A percentile compares a stretch with the other conserved stretches of the same genome.
Conservation (phyloP, 768 basidiomycete species). For the Lepiota venenata region DNA sequence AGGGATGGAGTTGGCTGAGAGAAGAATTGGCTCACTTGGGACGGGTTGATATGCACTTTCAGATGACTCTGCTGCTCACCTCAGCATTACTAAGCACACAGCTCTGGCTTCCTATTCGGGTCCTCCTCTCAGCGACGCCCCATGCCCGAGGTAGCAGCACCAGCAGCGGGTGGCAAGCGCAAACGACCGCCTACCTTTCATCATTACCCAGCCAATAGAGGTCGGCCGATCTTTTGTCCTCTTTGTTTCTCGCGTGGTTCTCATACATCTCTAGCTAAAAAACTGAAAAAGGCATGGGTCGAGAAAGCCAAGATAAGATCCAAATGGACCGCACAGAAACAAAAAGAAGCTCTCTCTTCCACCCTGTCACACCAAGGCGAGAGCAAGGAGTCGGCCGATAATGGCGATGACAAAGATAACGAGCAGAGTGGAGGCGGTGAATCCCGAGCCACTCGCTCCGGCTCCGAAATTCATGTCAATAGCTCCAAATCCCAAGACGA, state of each 20-base stretch:
- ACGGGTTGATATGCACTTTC: constrained; percentile 19
- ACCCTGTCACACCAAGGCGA: constrained; percentile 16
- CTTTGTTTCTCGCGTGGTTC: constrained; percentile 1
- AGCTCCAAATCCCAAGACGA: neutral
- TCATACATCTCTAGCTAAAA: constrained; percentile 53
- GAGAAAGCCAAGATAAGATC: constrained; percentile 72
- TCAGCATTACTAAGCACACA: constrained; percentile 18
- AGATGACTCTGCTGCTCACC: constrained; percentile 15
- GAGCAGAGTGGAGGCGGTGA: constrained; percentile 11
- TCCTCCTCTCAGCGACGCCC: constrained; percentile 18
- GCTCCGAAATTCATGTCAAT: neutral
- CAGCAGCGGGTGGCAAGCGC: constrained; percentile 32
- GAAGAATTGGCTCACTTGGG: constrained; percentile 29
- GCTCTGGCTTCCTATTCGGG: constrained; percentile 12
- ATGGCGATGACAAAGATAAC: constrained; percentile 16
- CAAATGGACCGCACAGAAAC: constrained; percentile 75
- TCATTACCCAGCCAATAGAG: constrained; percentile 61
- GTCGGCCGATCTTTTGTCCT: constrained; percentile 29
- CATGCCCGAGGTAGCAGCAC: constrained; percentile 17
- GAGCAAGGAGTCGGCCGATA: constrained; percentile 16
- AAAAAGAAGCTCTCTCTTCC: constrained; percentile 32
- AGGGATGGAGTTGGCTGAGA: constrained; percentile 46
- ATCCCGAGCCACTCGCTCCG: constrained; percentile 1
- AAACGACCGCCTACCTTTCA: constrained; percentile 71
- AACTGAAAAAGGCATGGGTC: constrained; percentile 80